Percentiles rank a stretch among this genome's conserved stretches.
Conservation (phyloP, 2,329 filamentous ascomycete genomes). For the Dothideomycetidae sp. region DNA sequence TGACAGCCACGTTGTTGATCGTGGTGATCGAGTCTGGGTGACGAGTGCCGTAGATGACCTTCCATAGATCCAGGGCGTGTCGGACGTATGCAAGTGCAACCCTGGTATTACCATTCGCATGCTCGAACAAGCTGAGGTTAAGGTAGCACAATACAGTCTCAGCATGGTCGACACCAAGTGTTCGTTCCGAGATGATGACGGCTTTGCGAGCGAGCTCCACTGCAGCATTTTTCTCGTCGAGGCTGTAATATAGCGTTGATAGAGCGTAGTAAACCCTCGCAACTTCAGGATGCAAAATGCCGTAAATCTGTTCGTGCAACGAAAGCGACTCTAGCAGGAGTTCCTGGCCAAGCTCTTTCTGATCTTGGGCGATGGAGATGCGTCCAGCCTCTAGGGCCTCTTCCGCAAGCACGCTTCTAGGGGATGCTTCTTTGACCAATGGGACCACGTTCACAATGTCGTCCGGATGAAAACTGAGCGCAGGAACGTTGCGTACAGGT, state of each 20-base stretch:
- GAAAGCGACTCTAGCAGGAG: conserved; percentile 90
- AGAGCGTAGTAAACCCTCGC: conserved; percentile 88
- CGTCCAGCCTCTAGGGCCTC: conserved; percentile 91
- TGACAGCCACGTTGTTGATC: conserved; percentile 95
- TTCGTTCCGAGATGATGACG: conserved; percentile 89
- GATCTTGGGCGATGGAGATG: conserved; percentile 87
- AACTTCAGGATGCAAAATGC: conserved; percentile 90
- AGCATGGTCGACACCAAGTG: conserved; percentile 79
- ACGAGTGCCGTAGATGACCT: conserved; percentile 83
- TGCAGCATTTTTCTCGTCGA: conserved; percentile 94
- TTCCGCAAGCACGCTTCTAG: conserved; percentile 79
- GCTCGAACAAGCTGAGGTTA: conserved; percentile 86
- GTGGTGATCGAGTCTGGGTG: conserved; percentile 98
- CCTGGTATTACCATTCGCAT: conserved; percentile 80
- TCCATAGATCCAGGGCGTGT: conserved; percentile 90
- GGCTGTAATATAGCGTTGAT: conserved; percentile 89
- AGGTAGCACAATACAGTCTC: conserved; percentile 93
- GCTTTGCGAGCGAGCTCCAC: conserved; percentile 93
- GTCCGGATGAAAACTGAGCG: conserved; percentile 61
- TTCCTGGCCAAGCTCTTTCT: conserved; percentile 92
- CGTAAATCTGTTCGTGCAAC: conserved; percentile 96
- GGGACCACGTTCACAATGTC: conserved; percentile 91
- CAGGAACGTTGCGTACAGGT: conserved; percentile 27
- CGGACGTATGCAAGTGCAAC: conserved; percentile 76
- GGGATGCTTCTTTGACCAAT: conserved; percentile 84